A percentile compares a stretch with the other conserved stretches of the same genome.
Conservation (phyloP, 495 filamentous ascomycete genomes). For the Pyrenula aspistea region DNA sequence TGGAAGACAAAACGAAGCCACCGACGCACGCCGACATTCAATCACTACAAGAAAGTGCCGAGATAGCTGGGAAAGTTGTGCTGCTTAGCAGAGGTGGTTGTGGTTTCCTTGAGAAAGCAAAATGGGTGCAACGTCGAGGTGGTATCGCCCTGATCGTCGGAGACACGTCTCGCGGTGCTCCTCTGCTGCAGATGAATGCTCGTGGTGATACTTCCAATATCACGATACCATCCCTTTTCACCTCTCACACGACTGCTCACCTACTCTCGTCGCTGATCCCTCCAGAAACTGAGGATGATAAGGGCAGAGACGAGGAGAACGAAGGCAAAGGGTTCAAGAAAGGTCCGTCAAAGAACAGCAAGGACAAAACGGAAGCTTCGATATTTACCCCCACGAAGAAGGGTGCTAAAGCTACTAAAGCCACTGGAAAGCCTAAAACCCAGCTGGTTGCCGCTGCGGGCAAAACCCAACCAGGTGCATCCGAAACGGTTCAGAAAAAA, state of each 20-base stretch:
- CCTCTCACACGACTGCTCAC: conserved; percentile 87
- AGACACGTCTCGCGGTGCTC: conserved; percentile 76
- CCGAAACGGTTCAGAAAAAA: conserved; percentile 5
- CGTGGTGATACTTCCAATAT: conserved; percentile 88
- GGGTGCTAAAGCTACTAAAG: not conserved
- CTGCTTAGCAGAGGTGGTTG: conserved; percentile 85
- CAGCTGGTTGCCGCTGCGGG: not conserved
- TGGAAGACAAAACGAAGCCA: conserved; percentile 29
- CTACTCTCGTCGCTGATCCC: conserved; percentile 83
- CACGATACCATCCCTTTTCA: conserved; percentile 88
- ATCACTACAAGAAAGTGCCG: conserved; percentile 84
- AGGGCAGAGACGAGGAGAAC: conserved; percentile 34
- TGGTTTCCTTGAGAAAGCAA: conserved; percentile 92
- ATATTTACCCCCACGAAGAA: not conserved
- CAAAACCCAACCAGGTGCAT: conserved; percentile 1
- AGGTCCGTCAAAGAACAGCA: conserved; percentile 7
- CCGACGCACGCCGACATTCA: conserved; percentile 81
- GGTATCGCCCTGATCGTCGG: conserved; percentile 86
- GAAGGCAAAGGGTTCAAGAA: conserved; percentile 6
- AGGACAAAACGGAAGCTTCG: conserved; percentile 1
- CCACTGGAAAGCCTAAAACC: not conserved
- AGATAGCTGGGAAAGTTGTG: conserved; percentile 87
- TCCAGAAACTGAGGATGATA: conserved; percentile 46
- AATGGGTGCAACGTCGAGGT: conserved; percentile 88
- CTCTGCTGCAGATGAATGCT: conserved; percentile 92